Evolutionary conservation across 164 flowering plant genomes (phyloP), one percentile per base, ranked within the genome.

Genomic region (Aristolochia contorta): DNA sequence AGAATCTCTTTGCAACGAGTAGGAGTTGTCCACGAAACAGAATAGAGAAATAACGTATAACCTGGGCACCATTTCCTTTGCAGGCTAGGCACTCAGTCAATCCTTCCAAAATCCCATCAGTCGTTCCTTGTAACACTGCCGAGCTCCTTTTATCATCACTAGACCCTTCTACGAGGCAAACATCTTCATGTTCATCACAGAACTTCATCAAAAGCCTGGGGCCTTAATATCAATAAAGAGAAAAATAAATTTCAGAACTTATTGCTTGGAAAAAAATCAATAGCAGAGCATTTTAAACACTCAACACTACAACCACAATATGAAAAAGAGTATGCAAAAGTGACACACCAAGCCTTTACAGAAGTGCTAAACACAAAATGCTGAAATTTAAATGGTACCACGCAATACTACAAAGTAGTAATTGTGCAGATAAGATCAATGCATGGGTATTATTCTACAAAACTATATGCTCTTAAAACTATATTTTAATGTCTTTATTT

Each of bases 51-150:
- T 37, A 20, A 23, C 37, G 21, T 30, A 12, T 15, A 70, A 92
- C 98, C 86, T 78, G 71, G 56, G 68, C 54, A 71, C 75, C 65
- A 74, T 65, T 71, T 59, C 84, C 89, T 58, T 48, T 56, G 74
- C 80, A 77, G 58, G 78, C 47, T n/a, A 88, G 6, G 65, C 96
- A 90, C 45, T 80, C 88, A 54, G 84, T 91, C 73, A 93, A 80
- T 61, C 95, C 84, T 30, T 79, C 80, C 58, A 93, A 77, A 46
- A 88, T 79, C 47, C 49, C 41, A 56, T 48, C 66, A 43, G 77
- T 77, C 54, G 22, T 15, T 48, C 55, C 75, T 65, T 67, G 65
- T 60, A 43, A 68, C 54, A 62, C 45, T 14, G 74, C 68, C 54
- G 56, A 27, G 65, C 37, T 67, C 33, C 45, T 67, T 37, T 57